These are phyloP conservation scores for Psilocybe tampanensis DNA, from an alignment of 768 basidiomycete genomes.

Conservation along the genomic window DNA sequence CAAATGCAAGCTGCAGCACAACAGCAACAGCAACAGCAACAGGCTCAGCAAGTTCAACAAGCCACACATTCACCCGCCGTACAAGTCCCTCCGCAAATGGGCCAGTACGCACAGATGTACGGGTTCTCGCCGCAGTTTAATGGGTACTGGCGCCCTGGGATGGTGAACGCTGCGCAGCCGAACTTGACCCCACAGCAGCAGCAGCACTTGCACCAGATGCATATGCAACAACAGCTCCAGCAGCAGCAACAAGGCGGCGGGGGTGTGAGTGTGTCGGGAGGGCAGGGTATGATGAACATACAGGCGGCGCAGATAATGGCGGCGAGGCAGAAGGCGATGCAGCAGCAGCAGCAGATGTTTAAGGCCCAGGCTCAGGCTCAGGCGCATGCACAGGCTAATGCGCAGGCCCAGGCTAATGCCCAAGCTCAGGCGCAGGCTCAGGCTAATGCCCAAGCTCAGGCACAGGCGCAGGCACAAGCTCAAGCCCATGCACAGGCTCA, in stretches of 20 bases:
- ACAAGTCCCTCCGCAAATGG: conserved; percentile 1
- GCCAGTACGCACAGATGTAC: conserved; percentile 9
- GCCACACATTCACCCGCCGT: not conserved
- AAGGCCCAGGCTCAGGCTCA: conserved; percentile 7
- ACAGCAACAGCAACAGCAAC: conserved; percentile 6
- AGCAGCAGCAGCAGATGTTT: conserved; percentile 8
- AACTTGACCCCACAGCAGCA: conserved; percentile 7
- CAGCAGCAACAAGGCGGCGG: conserved; percentile 6
- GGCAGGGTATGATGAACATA: not conserved
- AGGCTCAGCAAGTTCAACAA: not conserved
- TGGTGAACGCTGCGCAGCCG: not conserved
- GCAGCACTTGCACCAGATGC: conserved; percentile 12
- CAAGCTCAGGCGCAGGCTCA: conserved; percentile 8
- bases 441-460: not conserved
- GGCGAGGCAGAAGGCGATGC: not conserved
- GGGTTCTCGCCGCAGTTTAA: not conserved
- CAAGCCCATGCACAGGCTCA: conserved; percentile 6
- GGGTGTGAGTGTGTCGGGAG: not conserved
- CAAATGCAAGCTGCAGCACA: conserved; percentile 11
- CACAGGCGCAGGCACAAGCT: conserved; percentile 6
- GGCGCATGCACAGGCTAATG: not conserved
- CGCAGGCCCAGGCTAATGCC: not conserved
- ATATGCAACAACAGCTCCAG: conserved; percentile 9
- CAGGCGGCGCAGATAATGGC: not conserved
- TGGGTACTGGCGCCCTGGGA: not conserved